Base-by-base conservation (phyloP, 345 rosid species). In the Lumnitzera racemosa region DNA sequence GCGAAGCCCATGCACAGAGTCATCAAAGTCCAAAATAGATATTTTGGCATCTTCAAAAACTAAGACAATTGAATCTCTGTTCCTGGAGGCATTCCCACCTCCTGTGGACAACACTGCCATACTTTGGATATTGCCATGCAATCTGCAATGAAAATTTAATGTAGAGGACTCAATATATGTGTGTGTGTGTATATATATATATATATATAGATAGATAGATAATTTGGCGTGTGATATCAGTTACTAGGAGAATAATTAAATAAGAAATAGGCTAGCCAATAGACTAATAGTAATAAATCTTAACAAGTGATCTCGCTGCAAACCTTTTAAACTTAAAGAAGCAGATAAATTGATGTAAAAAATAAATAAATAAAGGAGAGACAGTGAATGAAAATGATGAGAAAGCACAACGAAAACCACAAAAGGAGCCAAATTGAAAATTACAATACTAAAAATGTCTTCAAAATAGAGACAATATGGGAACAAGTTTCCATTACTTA, bases 81-180 rank as follows among this genome's bases (percentile, higher is more conserved):
- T 78, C 74, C 76, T 84, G 23, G 86, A 81, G 65, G 74, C 71
- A 71, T 71, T 81, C 16, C 83, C 82, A 24, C 87, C 88, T 60
- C 90, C 95, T 61, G 70, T 63, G 41, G 91, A 78, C 53, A 94
- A 56, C 16, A 90, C 87, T 13, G 81, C 90, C 81, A 94, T 70
- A 10, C 92, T 88, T 74, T 90, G 97, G 43, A 88, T 87, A 51
- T 88, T 94, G 61, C 99, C 99, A 49, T 94, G 96, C 81, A 94
- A 68, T 77, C 95, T 91, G 65, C 59, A 63, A 59, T 13, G 15
- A 12, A 62, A 67, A 12, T 67, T 55, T 46, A 60, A 27, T 2
- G 5, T 27, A 2, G 29, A 27, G 29, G 29, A 56, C 47, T 4
- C 17, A 11, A 49, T 16, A 5, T 31, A 29, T 16, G 12, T 24